Conservation (phyloP, 805 yeast species). For the Suhomyces faveliae region DNA sequence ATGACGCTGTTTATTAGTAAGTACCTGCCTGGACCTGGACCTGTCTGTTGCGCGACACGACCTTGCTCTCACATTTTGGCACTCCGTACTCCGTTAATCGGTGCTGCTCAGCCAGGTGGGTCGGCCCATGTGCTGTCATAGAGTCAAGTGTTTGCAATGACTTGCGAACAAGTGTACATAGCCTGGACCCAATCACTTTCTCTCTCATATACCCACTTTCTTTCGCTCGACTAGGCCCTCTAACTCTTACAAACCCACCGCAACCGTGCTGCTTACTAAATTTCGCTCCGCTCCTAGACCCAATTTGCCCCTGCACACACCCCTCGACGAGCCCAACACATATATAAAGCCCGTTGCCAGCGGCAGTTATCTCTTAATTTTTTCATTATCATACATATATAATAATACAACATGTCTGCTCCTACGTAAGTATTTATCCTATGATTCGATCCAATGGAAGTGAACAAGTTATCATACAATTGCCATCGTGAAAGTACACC, state of each 20-base stretch:
- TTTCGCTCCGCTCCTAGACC: neutral
- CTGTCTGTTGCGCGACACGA: neutral
- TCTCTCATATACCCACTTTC: neutral
- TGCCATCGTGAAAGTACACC: no score
- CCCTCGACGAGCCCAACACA: conserved; percentile 6
- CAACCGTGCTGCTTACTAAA: no score
- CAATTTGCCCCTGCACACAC: conserved; percentile 2
- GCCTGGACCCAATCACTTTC: neutral
- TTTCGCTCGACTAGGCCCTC: neutral
- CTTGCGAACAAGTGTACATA: no score
- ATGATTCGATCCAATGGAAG: neutral
- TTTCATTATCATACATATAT: neutral
- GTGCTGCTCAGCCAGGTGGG: neutral
- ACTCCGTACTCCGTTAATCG: neutral
- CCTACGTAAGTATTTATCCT: conserved; percentile 42
- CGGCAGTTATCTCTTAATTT: neutral
- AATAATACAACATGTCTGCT: conserved; percentile 34
- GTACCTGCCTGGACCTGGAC: neutral
- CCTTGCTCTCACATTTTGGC: neutral
- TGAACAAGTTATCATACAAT: no score
- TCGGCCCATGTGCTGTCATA: no score
- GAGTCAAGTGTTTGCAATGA: no score
- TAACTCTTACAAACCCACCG: no score
- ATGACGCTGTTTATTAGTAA: neutral
- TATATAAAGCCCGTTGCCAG: conserved; percentile 6